These are phyloP conservation scores for Salvia splendens DNA, from an alignment of 257 asterid species.

Conservation along the genomic window DNA sequence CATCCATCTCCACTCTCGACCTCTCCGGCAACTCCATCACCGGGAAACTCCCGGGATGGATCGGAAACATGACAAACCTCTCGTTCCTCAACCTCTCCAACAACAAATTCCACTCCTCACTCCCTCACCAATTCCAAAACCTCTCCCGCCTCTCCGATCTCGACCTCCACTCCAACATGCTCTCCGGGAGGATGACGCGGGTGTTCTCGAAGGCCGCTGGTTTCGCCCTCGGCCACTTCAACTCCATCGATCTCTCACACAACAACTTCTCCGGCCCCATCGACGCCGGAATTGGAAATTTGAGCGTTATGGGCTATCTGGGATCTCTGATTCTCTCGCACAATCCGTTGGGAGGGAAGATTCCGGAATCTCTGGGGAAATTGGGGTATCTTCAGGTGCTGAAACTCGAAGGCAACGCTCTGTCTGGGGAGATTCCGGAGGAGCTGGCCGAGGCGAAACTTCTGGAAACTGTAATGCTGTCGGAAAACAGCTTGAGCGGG, in stretches of 20 bases:
- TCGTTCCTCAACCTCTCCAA: conserved; percentile 55
- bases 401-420: conserved; percentile 38
- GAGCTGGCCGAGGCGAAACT: conserved; percentile 47
- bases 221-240: conserved; percentile 46
- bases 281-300: conserved; percentile 43
- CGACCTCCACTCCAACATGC: conserved; percentile 67
- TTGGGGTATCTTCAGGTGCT: conserved; percentile 33
- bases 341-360: conserved; percentile 50
- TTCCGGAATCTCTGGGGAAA: conserved; percentile 61
- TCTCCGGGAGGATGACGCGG: conserved; percentile 44
- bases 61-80: conserved; percentile 64
- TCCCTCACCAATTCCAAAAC: conserved; percentile 56
- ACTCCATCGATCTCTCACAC: conserved; percentile 54
- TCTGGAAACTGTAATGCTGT: conserved; percentile 42
- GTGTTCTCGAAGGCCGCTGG: conserved; percentile 41
- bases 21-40: conserved; percentile 56
- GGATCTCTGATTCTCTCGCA: conserved; percentile 50
- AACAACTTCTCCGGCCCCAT: conserved; percentile 51
- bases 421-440: conserved; percentile 53
- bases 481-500: conserved; percentile 56
- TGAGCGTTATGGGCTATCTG: conserved; percentile 33
- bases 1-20: conserved; percentile 54
- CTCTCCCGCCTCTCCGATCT: conserved; percentile 45
- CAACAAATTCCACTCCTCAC: conserved; percentile 47
- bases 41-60: conserved; percentile 62